Conservation (phyloP, 2,329 filamentous ascomycete species). For the Fonsecaea erecta region DNA sequence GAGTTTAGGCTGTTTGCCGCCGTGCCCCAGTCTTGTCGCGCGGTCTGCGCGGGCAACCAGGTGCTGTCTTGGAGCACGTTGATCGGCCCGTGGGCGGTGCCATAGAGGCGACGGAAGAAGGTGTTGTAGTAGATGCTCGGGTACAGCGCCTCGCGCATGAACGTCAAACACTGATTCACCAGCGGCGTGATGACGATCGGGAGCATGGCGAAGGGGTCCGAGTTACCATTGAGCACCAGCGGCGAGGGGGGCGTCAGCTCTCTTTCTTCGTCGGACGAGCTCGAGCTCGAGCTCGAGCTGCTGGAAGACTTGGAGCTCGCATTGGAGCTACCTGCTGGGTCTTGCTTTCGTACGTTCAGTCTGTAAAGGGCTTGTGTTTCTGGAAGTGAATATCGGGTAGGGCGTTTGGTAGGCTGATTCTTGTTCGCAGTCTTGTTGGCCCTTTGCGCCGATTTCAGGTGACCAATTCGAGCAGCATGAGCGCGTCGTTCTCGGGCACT, state of each 20-base stretch:
- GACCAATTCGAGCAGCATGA: slow-evolving; percentile 7
- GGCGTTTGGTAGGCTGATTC: not conserved
- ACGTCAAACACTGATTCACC: slow-evolving; percentile 3
- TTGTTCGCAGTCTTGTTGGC: not conserved
- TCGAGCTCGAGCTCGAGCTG: not conserved
- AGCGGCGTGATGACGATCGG: slow-evolving; percentile 2
- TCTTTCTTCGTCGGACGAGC: not conserved
- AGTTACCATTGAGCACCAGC: slow-evolving; percentile 14
- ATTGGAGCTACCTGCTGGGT: not conserved
- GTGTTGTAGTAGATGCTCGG: slow-evolving; percentile 5
- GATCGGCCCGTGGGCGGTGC: not conserved
- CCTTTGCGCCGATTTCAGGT: not conserved
- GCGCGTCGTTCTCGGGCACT: slow-evolving; percentile 2
- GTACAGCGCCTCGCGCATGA: slow-evolving; percentile 9
- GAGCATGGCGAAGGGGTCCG: slow-evolving; percentile 5
- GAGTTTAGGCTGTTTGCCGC: not conserved
- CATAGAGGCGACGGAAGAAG: slow-evolving; percentile 7
- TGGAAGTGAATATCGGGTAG: not conserved
- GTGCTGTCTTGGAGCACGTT: slow-evolving; percentile 4
- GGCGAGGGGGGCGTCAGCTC: not conserved
- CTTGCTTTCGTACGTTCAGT: not conserved
- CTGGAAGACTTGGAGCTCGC: not conserved
- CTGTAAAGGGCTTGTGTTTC: slow-evolving; percentile 2
- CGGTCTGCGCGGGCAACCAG: slow-evolving; percentile 10
- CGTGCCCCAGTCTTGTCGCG: not conserved